Base-by-base conservation (phyloP, 1,284 basidiomycete species). In the Moniliella sp. region DNA sequence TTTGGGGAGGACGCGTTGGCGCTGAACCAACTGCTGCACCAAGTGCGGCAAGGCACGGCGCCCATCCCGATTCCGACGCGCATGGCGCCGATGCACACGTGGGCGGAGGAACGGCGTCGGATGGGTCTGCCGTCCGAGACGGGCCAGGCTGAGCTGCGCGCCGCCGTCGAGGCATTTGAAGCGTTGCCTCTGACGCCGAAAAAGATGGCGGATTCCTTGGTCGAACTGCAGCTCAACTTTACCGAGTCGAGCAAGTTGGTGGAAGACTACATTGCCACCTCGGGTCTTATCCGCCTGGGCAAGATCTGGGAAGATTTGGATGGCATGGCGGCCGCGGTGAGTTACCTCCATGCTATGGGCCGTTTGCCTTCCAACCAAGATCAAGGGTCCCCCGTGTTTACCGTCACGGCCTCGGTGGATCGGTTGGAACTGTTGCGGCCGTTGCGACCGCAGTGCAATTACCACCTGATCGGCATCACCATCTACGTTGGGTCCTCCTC, bases 261-360 rank as follows among this genome's bases (percentile, higher is more conserved):
- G 2, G 61, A 61, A 31, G 39, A 43, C 29, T 63, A 62, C 37
- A 57, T 63, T 25, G 61, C 60, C 3, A 55, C 55, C 0, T 40
- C 48, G 7, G 47, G 47, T 10, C 39, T 49, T 17, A 51, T 62
- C 12, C 43, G 61, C 0, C 47, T 63, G 23, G 61, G 61, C 3
- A 50, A 59, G 16, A 34, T 63, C n/a, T 57, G 62, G 37, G 59
- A 62, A 30, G 59, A 57, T 36, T 48, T 63, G n/a, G 61, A 62
- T 35, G 48, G 37, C 23, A 36, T 61, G 3, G 57, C 61, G 1
- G 62, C 58, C 5, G 31, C 44, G 4, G 42, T 58, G 3, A 52
- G 57, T 5, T 63, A 62, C 34, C 42, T 45, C 12, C 50, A 62
- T 30, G 61, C 61, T 4, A 43, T 62, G 4, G 59, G 59, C 5